These are phyloP conservation scores for Solanum verrucosum DNA, from an alignment of 257 asterid genomes.

Conservation along the genomic window DNA sequence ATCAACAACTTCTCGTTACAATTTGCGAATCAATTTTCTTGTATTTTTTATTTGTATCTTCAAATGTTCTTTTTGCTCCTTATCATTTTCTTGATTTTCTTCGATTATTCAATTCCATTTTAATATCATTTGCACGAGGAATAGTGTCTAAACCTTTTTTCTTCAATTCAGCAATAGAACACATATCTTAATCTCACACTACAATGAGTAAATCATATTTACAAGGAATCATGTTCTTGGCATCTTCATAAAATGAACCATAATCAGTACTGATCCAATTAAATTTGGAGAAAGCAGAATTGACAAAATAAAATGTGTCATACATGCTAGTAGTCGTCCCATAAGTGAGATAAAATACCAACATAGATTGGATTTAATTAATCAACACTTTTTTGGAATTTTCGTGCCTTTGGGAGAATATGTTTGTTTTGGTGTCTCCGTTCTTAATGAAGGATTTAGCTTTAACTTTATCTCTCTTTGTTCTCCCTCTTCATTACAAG, in stretches of 20 bases:
- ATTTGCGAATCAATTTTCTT: background rate
- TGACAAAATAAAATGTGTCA: background rate
- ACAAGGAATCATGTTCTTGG: background rate
- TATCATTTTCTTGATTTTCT: background rate
- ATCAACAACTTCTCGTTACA: background rate
- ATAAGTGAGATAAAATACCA: background rate
- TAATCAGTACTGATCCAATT: background rate
- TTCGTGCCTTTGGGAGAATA: background rate
- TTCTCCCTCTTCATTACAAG: background rate
- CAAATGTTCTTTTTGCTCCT: background rate
- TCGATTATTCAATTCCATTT: background rate
- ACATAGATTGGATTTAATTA: background rate
- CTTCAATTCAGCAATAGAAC: background rate
- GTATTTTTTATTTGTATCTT: background rate
- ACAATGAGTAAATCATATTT: background rate
- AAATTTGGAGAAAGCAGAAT: background rate
- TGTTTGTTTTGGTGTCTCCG: background rate
- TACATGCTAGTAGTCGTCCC: background rate
- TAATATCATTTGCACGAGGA: background rate
- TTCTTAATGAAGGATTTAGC: background rate
- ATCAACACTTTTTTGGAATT: background rate
- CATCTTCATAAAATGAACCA: background rate
- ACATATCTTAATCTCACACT: background rate
- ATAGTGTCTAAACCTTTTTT: background rate
- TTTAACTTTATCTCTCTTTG: background rate